These are phyloP conservation scores for Cryphonectria radicalis DNA, from an alignment of 2,329 filamentous ascomycete genomes.

Conservation along the genomic window DNA sequence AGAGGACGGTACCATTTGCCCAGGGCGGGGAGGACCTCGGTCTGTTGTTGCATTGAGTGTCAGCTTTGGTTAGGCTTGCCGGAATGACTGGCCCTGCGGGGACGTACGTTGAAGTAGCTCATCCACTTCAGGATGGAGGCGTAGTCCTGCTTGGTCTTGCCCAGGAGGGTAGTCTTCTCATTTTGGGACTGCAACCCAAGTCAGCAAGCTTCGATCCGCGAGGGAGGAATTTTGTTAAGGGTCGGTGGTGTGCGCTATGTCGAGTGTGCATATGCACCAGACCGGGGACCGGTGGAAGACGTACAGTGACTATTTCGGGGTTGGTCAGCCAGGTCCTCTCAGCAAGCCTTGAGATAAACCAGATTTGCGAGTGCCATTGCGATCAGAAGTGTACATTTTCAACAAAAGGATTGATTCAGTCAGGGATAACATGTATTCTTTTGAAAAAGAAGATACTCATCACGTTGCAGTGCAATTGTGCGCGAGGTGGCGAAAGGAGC, in stretches of 20 bases:
- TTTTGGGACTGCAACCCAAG: slow-evolving; percentile 72
- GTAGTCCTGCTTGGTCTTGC: slow-evolving; percentile 99
- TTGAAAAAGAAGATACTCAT: slow-evolving; percentile 75
- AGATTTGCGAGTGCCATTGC: slow-evolving; percentile 38
- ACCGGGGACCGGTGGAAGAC: slow-evolving; percentile 9
- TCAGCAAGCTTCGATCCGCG: slow-evolving; percentile 11
- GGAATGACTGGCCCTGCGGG: too few relatives aligned
- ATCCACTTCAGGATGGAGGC: slow-evolving; percentile 98
- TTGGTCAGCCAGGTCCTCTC: slow-evolving; percentile 42
- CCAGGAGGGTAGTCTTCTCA: slow-evolving; percentile 98
- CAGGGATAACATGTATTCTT: slow-evolving; percentile 91
- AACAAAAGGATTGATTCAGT: slow-evolving; percentile 84
- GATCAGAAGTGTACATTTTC: slow-evolving; percentile 82
- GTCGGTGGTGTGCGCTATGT: slow-evolving; percentile 31
- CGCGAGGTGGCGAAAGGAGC: slow-evolving; percentile 27
- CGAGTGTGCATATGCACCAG: neutral
- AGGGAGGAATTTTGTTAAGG: too few relatives aligned
- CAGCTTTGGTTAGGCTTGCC: slow-evolving; percentile 7
- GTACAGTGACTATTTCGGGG: slow-evolving; percentile 30
- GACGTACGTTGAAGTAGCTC: slow-evolving; percentile 80
- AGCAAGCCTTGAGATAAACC: slow-evolving; percentile 36
- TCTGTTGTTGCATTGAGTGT: slow-evolving; percentile 30
- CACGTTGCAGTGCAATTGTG: slow-evolving; percentile 45
- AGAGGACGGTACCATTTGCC: slow-evolving; percentile 87
- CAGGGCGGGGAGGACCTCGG: slow-evolving; percentile 75